Evolutionary conservation across 768 basidiomycete genomes (phyloP).

Genomic region (Leccinum incarnatum): DNA sequence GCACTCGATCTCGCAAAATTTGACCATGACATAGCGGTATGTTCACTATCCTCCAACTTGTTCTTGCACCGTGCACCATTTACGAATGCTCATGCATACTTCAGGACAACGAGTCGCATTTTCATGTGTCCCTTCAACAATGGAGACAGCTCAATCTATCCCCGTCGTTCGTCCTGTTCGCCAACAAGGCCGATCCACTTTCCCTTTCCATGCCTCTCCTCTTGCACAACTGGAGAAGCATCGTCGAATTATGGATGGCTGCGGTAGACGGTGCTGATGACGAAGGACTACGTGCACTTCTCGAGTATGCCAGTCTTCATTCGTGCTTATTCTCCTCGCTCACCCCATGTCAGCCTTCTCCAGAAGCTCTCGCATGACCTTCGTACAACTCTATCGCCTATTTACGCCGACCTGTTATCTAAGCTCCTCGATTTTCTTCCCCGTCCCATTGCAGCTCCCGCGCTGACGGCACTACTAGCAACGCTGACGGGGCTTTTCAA

Average conservation of each 20-base stretch:
- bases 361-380: conserved; percentile 80
- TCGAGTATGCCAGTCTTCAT: conserved; percentile 55
- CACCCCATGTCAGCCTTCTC: conserved; percentile 50
- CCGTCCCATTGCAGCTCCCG: conserved; percentile 53
- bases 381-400: conserved; percentile 67
- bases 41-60: neutral
- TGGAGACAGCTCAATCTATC: conserved; percentile 82
- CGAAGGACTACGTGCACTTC: conserved; percentile 67
- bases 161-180: conserved; percentile 70
- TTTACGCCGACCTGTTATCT: conserved; percentile 40
- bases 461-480: conserved; percentile 61
- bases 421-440: conserved; percentile 57
- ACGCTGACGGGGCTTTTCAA: conserved; percentile 71
- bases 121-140: conserved; percentile 67
- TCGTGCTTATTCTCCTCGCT: conserved; percentile 7
- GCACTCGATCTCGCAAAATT: conserved; percentile 53
- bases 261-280: conserved; percentile 61
- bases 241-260: conserved; percentile 62
- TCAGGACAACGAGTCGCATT: conserved; percentile 78
- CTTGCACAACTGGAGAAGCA: conserved; percentile 73
- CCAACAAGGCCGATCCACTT: conserved; percentile 54
- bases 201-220: conserved; percentile 78
- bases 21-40: conserved; percentile 58
- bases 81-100: neutral
- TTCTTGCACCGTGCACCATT: neutral